phyloP scores from a whole-genome alignment of 2,329 filamentous ascomycete genomes.

The Colletotrichum noveboracense region DNA sequence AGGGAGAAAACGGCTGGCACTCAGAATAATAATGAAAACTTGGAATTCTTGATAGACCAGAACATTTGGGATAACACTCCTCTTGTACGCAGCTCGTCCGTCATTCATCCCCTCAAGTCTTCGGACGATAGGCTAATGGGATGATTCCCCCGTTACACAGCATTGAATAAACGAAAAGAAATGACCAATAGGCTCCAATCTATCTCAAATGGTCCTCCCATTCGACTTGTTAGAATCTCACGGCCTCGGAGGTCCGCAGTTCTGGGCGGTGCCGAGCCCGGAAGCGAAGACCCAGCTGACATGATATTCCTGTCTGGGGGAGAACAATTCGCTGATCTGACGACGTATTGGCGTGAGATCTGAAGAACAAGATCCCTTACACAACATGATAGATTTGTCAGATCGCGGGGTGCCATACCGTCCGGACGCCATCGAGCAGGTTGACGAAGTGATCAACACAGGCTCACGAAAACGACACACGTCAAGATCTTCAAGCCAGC shows the following conservation, averaged over 20 bases:
- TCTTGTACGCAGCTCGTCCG: background rate
- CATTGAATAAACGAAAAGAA: background rate
- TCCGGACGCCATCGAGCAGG: background rate
- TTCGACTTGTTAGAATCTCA: background rate
- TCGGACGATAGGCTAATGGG: background rate
- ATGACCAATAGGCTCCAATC: fast-evolving
- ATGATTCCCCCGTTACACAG: background rate
- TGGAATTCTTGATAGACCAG: fast-evolving
- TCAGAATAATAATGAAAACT: background rate
- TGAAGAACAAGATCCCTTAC: too few species aligned
- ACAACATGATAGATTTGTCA: background rate
- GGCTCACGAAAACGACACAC: background rate
- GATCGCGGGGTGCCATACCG: background rate
- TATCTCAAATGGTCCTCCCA: fast-evolving
- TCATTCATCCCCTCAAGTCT: background rate
- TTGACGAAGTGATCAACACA: background rate
- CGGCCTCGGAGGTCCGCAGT: background rate
- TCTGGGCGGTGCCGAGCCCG: background rate
- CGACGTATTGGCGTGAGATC: too few species aligned
- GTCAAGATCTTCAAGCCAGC: too few species aligned
- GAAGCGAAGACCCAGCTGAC: background rate
- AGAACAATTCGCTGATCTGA: too few species aligned
- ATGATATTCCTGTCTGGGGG: too few species aligned
- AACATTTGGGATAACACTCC: fast-evolving
- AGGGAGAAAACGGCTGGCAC: fast-evolving